Conservation (phyloP, 2,329 filamentous ascomycete genomes). For the Colletotrichum lindemuthianum region DNA sequence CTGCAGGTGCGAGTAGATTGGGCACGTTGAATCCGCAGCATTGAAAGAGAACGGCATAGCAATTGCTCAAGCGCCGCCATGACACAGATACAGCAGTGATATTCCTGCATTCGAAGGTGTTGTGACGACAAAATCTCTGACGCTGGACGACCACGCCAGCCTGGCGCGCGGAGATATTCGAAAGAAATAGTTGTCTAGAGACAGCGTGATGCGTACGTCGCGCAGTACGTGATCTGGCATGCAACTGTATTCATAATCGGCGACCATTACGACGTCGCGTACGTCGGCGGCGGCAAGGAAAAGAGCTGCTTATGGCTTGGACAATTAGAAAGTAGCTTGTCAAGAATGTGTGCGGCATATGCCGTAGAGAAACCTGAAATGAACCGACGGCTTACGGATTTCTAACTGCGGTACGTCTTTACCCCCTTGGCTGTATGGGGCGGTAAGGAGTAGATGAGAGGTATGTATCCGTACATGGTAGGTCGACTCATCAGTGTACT, state of each 20-base stretch:
- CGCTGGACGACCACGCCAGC: neutral
- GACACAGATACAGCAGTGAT: neutral
- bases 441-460: too few species aligned
- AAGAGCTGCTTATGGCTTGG: neutral
- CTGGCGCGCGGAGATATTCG: constrained; percentile 1
- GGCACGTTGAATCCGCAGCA: constrained; percentile 9
- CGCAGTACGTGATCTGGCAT: constrained; percentile 14
- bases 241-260: constrained; percentile 8
- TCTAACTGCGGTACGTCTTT: too few species aligned
- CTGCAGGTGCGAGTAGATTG: constrained; percentile 17
- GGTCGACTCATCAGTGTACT: too few species aligned
- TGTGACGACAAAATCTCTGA: constrained; percentile 12
- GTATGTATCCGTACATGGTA: too few species aligned
- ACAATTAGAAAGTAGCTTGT: too few species aligned
- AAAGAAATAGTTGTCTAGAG: constrained; percentile 5
- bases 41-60: constrained; percentile 2
- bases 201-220: constrained; percentile 18
- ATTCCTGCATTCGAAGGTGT: too few species aligned
- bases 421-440: too few species aligned
- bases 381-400: too few species aligned
- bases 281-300: constrained; percentile 5
- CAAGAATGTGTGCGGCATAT: too few species aligned
- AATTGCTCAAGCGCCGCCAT: neutral
- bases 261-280: neutral
- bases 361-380: too few species aligned